Percentiles rank a stretch among this genome's conserved stretches.
phyloP scores from a whole-genome alignment of 1,139 yeast species.

The Debaryomyces sp. region DNA sequence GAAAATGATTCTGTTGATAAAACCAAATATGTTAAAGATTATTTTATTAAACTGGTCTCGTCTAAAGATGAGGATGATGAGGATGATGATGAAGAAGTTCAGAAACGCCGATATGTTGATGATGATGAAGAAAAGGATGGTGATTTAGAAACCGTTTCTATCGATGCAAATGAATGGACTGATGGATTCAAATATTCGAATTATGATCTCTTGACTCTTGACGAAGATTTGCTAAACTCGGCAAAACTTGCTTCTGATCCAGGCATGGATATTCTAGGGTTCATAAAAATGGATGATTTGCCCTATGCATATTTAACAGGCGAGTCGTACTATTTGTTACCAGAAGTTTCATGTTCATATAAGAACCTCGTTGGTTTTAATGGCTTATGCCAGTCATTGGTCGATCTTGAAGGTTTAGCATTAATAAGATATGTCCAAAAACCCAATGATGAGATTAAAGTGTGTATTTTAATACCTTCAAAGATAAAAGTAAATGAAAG shows the following conservation, averaged over 20 bases:
- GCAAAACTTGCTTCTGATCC: constrained; percentile 46
- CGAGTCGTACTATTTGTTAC: constrained; percentile 61
- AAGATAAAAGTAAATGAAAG: constrained; percentile 21
- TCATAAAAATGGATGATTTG: constrained; percentile 45
- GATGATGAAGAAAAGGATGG: constrained; percentile 24
- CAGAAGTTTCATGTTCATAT: constrained; percentile 29
- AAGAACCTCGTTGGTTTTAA: constrained; percentile 50
- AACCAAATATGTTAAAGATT: constrained; percentile 24
- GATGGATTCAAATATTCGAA: constrained; percentile 73
- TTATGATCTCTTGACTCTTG: constrained; percentile 37
- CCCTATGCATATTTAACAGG: constrained; percentile 63
- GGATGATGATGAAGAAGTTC: constrained; percentile 17
- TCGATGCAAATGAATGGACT: constrained; percentile 24
- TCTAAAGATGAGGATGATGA: constrained; percentile 11
- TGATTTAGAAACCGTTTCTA: constrained; percentile 24
- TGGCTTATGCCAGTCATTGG: constrained; percentile 58
- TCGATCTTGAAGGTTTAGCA: constrained; percentile 51
- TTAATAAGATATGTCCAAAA: constrained; percentile 65
- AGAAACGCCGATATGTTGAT: constrained; percentile 17
- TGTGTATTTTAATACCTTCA: constrained; percentile 62
- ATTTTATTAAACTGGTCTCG: constrained; percentile 21
- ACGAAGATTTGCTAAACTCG: constrained; percentile 45
- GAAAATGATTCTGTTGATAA: constrained; percentile 11
- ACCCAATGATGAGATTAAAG: constrained; percentile 48
- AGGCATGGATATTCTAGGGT: constrained; percentile 68